Percentiles rank a stretch among this genome's conserved stretches.
These are phyloP conservation scores for Pyrenophora tritici-repentis DNA, from an alignment of 2,329 filamentous ascomycete species.

Conservation along the genomic window DNA sequence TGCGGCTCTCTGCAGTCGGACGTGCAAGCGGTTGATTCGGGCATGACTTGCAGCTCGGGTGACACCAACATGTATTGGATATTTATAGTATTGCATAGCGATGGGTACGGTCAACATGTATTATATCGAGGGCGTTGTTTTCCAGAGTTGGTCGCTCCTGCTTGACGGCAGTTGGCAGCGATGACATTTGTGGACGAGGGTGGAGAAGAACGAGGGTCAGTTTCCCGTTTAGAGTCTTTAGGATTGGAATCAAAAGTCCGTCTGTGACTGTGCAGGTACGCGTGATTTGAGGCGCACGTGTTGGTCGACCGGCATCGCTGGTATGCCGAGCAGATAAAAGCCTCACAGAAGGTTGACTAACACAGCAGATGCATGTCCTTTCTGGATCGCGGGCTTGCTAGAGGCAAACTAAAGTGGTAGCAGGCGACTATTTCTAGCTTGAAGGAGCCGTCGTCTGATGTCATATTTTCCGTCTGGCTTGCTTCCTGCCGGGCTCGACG, in stretches of 20 bases:
- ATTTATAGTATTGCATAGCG: slow-evolving; percentile 2
- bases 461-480: slow-evolving; percentile 12
- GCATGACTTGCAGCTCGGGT: slow-evolving; percentile 7
- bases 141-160: no score
- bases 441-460: slow-evolving; percentile 9
- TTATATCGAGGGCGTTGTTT: slow-evolving; percentile 3
- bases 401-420: slow-evolving; percentile 9
- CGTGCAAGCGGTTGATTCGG: slow-evolving; percentile 8
- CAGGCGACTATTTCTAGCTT: slow-evolving; percentile 6
- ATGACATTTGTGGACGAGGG: neutral
- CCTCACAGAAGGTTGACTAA: neutral
- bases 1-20: slow-evolving; percentile 21
- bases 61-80: neutral
- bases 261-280: no score
- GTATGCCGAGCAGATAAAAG: no score
- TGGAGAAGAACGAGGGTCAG: no score
- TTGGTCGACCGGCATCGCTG: neutral
- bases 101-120: slow-evolving; percentile 1
- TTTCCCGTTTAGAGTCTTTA: no score
- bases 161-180: neutral
- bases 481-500: slow-evolving; percentile 16
- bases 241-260: no score
- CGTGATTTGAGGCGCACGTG: no score
- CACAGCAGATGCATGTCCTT: no score
- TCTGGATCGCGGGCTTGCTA: slow-evolving; percentile 1